Evolutionary conservation across 176 grass and related monocot genomes (phyloP).

Genomic region (Cenchrus purpureus): DNA sequence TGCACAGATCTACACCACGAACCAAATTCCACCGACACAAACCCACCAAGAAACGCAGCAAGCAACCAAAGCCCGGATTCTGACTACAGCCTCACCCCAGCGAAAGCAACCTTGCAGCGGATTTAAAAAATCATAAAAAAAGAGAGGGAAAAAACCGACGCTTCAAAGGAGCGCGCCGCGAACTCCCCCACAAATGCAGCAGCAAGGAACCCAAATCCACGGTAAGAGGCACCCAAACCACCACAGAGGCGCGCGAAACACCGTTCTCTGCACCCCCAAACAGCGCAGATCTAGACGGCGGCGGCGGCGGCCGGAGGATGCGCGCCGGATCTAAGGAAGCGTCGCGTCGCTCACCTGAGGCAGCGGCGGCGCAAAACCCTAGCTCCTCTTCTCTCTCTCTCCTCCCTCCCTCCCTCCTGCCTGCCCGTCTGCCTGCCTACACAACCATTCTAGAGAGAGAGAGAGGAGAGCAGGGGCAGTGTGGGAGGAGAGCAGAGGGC

Average conservation of each 20-base stretch:
- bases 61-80: neutral
- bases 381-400: conserved; percentile 15
- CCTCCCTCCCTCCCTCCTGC: neutral
- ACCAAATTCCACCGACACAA: neutral
- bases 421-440: conserved; percentile 39
- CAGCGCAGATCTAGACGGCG: conserved; percentile 48
- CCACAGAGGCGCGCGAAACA: neutral
- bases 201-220: neutral
- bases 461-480: neutral
- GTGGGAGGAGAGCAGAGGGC: neutral
- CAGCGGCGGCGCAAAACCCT: conserved; percentile 48
- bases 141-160: neutral
- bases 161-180: neutral
- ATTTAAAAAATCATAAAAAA: neutral
- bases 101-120: neutral
- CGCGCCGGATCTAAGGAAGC: conserved; percentile 46
- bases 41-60: neutral
- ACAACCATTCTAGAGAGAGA: conserved; percentile 44
- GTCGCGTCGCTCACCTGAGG: conserved; percentile 27
- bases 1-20: conserved; percentile 36
- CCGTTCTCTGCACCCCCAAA: neutral
- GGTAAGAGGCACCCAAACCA: neutral
- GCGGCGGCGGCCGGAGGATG: neutral
- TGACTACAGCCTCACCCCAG: neutral
- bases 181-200: conserved; percentile 23